Base-by-base conservation (phyloP, 441 rosid genomes). In the Cnidoscolus chayamansa region DNA sequence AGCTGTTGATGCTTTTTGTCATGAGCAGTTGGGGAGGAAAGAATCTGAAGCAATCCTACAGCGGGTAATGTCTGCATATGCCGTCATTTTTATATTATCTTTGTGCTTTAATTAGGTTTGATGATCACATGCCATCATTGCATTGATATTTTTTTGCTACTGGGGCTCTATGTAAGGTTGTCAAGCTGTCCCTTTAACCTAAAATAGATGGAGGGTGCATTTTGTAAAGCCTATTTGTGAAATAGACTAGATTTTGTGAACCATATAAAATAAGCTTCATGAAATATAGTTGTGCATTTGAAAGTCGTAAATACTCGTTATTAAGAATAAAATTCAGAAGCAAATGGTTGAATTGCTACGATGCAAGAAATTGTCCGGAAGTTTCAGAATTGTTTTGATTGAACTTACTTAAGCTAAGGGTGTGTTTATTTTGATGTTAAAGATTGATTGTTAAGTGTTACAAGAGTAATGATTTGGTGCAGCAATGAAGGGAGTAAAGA, bases 1-100 rank as follows among this genome's bases (percentile, higher is more conserved):
- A 86, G 98, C 98, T 51, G 86, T 90, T 76, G 99, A 95, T 90
- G 98, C 99, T 53, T 67, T 89, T 79, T 89, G 94, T 72, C 99
- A 95, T 80, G 99, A 95, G 80, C 97, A 90, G 76, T 79, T 95
- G 79, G 99, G 99, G 70, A 86, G 98, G 81, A 93, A 87, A 84
- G 99, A 95, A 77, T 85, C 97, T 35, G 99, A 95, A 86, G 84
- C 89, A 55, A 81, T 91, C 64, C 82, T 95, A 60, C 99, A 95
- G 76, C 88, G 98, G 87, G 99, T 95, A 88, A 72, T 75, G 53
- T 58, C 16, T 61, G 0, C 49, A 13, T 61, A 0, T 55, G 10
- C 40, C 37, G 45, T 7, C 35, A 17, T 40, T 61, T 32, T 7
- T 30, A 16, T 20, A 62, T 32, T 20, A 62, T 32, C 56, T 32